A percentile compares a stretch with the other conserved stretches of the same genome.
Conservation (phyloP, 2,329 filamentous ascomycete species). For the Knufia fluminis region DNA sequence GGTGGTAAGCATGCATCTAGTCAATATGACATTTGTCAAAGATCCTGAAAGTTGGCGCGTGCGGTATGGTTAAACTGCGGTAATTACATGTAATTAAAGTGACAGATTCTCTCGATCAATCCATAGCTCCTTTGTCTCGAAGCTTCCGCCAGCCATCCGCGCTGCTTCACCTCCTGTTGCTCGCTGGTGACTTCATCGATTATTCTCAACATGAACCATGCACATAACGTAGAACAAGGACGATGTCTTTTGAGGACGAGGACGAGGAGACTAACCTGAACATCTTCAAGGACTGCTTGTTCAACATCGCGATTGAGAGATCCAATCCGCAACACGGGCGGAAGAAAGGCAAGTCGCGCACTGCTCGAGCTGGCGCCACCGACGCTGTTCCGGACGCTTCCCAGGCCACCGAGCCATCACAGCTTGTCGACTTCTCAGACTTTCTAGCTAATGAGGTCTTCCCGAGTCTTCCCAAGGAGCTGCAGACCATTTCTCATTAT, state of each 20-base stretch:
- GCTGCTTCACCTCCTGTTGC: no score
- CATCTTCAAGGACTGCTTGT: constrained; percentile 65
- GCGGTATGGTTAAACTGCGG: no score
- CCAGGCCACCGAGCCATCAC: constrained; percentile 45
- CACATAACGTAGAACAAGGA: neutral
- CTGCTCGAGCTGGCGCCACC: no score
- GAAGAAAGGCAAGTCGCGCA: constrained; percentile 28
- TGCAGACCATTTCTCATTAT: constrained; percentile 55
- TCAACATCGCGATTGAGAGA: constrained; percentile 57
- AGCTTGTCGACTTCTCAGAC: constrained; percentile 71
- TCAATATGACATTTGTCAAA: no score
- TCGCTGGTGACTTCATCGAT: no score
- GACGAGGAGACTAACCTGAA: constrained; percentile 49
- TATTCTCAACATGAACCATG: no score
- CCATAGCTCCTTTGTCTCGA: no score
- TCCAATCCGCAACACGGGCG: constrained; percentile 37
- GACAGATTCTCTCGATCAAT: no score
- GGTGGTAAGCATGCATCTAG: no score
- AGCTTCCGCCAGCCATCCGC: neutral
- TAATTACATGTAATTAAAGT: no score
- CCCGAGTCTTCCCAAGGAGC: constrained; percentile 48
- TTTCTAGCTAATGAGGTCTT: constrained; percentile 67
- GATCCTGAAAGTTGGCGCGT: no score
- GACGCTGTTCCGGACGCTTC: neutral
- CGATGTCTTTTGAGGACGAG: constrained; percentile 14